Percentiles rank a stretch among this genome's conserved stretches.
These are phyloP conservation scores for Podospora didyma DNA, from an alignment of 495 filamentous ascomycete genomes.

Conservation along the genomic window DNA sequence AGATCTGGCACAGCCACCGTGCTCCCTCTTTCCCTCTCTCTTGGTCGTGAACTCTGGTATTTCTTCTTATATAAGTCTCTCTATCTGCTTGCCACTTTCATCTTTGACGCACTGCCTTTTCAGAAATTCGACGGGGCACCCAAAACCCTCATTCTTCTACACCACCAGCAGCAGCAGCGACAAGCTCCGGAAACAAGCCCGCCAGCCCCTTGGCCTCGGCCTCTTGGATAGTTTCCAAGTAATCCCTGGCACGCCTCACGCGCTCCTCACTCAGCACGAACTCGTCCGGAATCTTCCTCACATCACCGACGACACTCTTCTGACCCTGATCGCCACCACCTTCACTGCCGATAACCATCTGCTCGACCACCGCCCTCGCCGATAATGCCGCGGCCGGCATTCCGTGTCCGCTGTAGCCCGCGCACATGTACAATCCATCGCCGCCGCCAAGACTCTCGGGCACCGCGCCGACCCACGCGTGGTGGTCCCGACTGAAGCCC, in stretches of 20 bases:
- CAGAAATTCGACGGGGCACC: conserved; percentile 49
- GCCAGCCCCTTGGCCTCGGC: conserved; percentile 2
- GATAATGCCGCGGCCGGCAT: conserved; percentile 75
- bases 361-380: conserved; percentile 60
- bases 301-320: conserved; percentile 5
- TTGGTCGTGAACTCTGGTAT: too few relatives aligned
- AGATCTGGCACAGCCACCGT: too few relatives aligned
- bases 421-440: conserved; percentile 47
- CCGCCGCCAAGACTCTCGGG: conserved; percentile 39
- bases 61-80: too few relatives aligned
- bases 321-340: too few relatives aligned
- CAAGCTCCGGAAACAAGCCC: neutral
- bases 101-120: conserved; percentile 38
- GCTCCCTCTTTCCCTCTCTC: too few relatives aligned
- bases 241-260: conserved; percentile 18
- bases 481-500: conserved; percentile 67
- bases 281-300: conserved; percentile 38
- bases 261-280: conserved; percentile 44
- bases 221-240: conserved; percentile 4
- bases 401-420: conserved; percentile 70
- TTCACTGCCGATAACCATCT: conserved; percentile 39
- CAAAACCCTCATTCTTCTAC: neutral
- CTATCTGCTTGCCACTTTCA: too few relatives aligned
- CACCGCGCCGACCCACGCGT: conserved; percentile 65
- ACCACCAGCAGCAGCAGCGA: conserved; percentile 17